Evolutionary conservation across 305 asterid genomes (phyloP).

Genomic region (Plantago coronopus): DNA sequence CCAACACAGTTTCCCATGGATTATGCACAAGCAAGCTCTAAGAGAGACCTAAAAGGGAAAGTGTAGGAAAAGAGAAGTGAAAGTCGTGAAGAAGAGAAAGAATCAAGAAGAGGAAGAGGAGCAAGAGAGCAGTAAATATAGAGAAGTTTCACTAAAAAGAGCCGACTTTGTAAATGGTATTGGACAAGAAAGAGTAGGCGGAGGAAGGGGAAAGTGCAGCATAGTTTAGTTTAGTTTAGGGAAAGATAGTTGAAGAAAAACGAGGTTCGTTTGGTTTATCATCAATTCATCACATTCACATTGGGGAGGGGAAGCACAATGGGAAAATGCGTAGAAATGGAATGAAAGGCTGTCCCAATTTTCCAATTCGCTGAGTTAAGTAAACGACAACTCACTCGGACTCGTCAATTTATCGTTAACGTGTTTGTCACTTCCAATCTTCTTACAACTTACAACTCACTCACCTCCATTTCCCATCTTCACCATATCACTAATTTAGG

Average conservation of each 20-base stretch:
- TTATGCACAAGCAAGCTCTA: conserved; percentile 10
- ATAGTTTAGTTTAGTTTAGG: background rate
- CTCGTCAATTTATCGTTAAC: conserved; percentile 22
- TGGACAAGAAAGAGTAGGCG: no score
- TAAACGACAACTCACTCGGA: conserved; percentile 23
- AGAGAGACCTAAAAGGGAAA: conserved; percentile 13
- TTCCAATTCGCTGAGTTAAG: conserved; percentile 2
- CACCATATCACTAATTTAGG: conserved; percentile 7
- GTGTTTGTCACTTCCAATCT: conserved; percentile 34
- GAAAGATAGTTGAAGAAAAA: background rate
- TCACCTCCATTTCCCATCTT: conserved; percentile 21
- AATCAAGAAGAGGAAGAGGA: conserved; percentile 9
- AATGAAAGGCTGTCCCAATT: conserved; percentile 1
- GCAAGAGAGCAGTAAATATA: conserved; percentile 16
- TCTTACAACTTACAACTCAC: background rate
- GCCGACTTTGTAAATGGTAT: background rate
- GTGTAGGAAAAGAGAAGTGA: conserved; percentile 13
- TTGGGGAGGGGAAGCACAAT: background rate
- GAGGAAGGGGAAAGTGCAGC: background rate
- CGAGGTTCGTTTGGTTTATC: background rate
- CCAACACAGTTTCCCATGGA: conserved; percentile 76
- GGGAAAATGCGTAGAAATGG: background rate
- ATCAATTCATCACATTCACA: background rate
- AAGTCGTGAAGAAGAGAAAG: background rate
- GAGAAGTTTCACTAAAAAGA: conserved; percentile 10